Conservation (phyloP, 805 yeast genomes). For the Schizosaccharomyces cryophilus region DNA sequence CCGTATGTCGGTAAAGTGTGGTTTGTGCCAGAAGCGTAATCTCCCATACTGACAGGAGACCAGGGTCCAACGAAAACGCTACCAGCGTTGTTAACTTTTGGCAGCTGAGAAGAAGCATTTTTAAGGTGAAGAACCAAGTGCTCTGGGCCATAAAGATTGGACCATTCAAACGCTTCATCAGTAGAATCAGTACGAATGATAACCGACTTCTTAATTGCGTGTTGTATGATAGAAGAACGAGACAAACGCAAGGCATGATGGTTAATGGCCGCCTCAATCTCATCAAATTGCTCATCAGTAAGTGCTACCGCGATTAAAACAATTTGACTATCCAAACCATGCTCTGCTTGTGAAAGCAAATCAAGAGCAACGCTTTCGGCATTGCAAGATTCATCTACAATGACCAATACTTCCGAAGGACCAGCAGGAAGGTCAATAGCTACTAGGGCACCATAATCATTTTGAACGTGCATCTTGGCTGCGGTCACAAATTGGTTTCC, state of each 20-base stretch:
- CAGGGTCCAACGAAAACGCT: constrained; percentile 88
- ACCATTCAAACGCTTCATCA: constrained; percentile 64
- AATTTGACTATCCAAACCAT: constrained; percentile 95
- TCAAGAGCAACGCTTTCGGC: constrained; percentile 95
- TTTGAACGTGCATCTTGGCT: constrained; percentile 91
- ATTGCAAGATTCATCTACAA: constrained; percentile 70
- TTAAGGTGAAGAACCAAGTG: constrained; percentile 81
- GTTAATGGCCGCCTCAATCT: constrained; percentile 61
- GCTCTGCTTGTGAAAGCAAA: constrained; percentile 92
- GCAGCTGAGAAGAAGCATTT: constrained; percentile 48
- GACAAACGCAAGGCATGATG: constrained; percentile 66
- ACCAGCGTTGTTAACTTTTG: constrained; percentile 73
- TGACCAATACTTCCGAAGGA: constrained; percentile 87
- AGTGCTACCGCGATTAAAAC: constrained; percentile 64
- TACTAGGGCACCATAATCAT: constrained; percentile 82
- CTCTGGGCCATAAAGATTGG: constrained; percentile 90
- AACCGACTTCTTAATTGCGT: constrained; percentile 78
- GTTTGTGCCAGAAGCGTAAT: constrained; percentile 89
- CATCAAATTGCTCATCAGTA: constrained; percentile 31
- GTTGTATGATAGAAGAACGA: constrained; percentile 76
- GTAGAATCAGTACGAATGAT: constrained; percentile 42
- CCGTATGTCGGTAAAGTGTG: constrained; percentile 98
- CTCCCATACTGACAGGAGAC: constrained; percentile 96
- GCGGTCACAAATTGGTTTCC: constrained; percentile 99
- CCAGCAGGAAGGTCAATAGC: constrained; percentile 99